phyloP scores from a whole-genome alignment of 768 basidiomycete species.

The Suillus decipiens region DNA sequence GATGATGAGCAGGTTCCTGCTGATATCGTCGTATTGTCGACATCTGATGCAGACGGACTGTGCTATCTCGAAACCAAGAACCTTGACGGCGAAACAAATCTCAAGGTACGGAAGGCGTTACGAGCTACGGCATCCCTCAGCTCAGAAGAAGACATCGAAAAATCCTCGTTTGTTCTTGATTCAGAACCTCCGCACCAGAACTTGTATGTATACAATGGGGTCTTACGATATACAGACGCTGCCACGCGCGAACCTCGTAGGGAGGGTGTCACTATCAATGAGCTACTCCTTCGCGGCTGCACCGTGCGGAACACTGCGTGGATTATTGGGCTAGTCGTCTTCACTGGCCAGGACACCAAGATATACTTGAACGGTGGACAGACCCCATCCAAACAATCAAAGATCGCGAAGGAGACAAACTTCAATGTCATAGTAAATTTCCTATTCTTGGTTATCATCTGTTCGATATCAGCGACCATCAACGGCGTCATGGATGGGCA shows the following conservation, averaged over 20 bases:
- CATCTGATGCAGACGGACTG: constrained; percentile 87
- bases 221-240: constrained; percentile 71
- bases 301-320: constrained; percentile 87
- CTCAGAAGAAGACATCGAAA: constrained; percentile 90
- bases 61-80: constrained; percentile 99
- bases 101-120: constrained; percentile 82
- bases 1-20: constrained; percentile 98
- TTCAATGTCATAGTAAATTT: constrained; percentile 98
- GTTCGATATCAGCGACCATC: constrained; percentile 70
- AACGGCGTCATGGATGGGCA: constrained; percentile 70
- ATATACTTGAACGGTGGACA: constrained; percentile 91
- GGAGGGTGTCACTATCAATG: constrained; percentile 85
- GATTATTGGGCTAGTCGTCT: constrained; percentile 93
- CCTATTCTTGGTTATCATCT: constrained; percentile 73
- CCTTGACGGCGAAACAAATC: constrained; percentile 94
- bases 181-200: constrained; percentile 94
- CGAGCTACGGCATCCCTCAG: constrained; percentile 73
- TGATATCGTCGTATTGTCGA: constrained; percentile 90
- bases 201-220: constrained; percentile 87
- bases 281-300: constrained; percentile 90
- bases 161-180: constrained; percentile 84
- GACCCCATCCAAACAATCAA: constrained; percentile 94
- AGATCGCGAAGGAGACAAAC: constrained; percentile 98
- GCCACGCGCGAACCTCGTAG: constrained; percentile 51
- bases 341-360: constrained; percentile 91